These are phyloP conservation scores for Saturnispora silvae DNA, from an alignment of 805 yeast species.

Conservation along the genomic window DNA sequence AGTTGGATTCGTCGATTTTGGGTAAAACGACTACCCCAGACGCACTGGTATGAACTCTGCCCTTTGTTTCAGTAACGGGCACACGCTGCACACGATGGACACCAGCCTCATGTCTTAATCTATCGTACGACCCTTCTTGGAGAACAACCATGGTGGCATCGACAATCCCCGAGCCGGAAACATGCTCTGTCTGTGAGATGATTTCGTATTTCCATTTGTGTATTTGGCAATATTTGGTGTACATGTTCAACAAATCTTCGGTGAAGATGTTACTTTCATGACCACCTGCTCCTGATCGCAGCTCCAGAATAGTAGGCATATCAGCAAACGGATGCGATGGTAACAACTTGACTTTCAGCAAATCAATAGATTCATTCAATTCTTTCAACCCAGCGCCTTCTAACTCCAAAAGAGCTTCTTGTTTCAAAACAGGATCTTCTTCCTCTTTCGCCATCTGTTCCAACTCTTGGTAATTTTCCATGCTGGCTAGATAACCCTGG, in stretches of 20 bases:
- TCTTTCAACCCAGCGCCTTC: slow-evolving; percentile 31
- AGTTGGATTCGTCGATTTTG: slow-evolving; percentile 43
- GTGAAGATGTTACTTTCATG: slow-evolving; percentile 86
- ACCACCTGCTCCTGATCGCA: slow-evolving; percentile 96
- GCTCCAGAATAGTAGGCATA: slow-evolving; percentile 67
- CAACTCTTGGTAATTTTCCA: slow-evolving; percentile 26
- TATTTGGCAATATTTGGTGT: slow-evolving; percentile 53
- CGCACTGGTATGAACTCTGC: slow-evolving; percentile 91
- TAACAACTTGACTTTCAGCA: slow-evolving; percentile 47
- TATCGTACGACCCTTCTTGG: slow-evolving; percentile 65
- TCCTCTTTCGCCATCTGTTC: slow-evolving; percentile 21
- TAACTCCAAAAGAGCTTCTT: slow-evolving; percentile 58
- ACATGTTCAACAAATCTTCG: slow-evolving; percentile 72
- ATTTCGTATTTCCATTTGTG: slow-evolving; percentile 60
- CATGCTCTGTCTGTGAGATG: slow-evolving; percentile 44
- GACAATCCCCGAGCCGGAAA: slow-evolving; percentile 54
- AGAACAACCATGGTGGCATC: slow-evolving; percentile 72
- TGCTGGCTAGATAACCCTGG: slow-evolving; percentile 27
- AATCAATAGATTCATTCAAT: slow-evolving; percentile 29
- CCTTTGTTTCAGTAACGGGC: slow-evolving; percentile 89
- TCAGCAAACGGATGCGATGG: slow-evolving; percentile 74
- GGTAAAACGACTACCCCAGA: slow-evolving; percentile 94
- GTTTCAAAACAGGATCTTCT: slow-evolving; percentile 36
- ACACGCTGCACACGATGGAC: slow-evolving; percentile 93
- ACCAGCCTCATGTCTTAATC: slow-evolving; percentile 78